Base-by-base conservation (phyloP, 139 green algal species). In the Diplosphaera chodatii region DNA sequence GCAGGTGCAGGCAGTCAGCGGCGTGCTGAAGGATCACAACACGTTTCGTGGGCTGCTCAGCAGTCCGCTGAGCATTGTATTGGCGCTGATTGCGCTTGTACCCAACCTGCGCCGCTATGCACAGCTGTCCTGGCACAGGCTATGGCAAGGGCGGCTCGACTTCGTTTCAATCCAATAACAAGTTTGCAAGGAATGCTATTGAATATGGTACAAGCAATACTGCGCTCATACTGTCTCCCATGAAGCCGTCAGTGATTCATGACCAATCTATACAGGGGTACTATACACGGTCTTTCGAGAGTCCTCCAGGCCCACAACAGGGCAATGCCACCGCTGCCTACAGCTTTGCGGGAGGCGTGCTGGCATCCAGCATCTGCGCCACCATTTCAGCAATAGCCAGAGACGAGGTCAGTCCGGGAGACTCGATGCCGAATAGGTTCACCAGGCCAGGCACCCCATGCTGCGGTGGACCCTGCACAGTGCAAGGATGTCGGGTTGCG, bases 391-490 rank as follows among this genome's bases (percentile, higher is more conserved):
- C 91, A 23, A 96, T 74, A 1, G 86, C 85, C 55, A 95, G 37
- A 25, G 68, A 88, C 0, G 81, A 82, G 13, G 91, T 97, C 32
- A 96, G 74, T 8, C 92, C 92, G 1, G 92, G 92, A 0, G 84
- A 93, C 78, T 97, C 92, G 32, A 97, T 94, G 6, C 92, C 92
- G 71, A 82, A 95, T 8, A 96, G 67, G 64, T 84, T 85, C 20
- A 95, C 79, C 28, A 93, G 62, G 1, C 91, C 91, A 4, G 32
- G 23, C 18, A 91, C 69, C 6, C 87, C 83, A 67, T 94, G 88
- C 18, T 82, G 40, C 0, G 37, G 22, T 1, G 77, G 66, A 1
- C 77, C 80, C 13, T 73, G 32, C 1, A 84, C n/a, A n/a, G n/a
- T n/a, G n/a, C n/a, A n/a, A n/a, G n/a, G n/a, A n/a, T n/a, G n/a